These are phyloP conservation scores for Leccinum ochraceum DNA, from an alignment of 768 basidiomycete species.

Conservation along the genomic window DNA sequence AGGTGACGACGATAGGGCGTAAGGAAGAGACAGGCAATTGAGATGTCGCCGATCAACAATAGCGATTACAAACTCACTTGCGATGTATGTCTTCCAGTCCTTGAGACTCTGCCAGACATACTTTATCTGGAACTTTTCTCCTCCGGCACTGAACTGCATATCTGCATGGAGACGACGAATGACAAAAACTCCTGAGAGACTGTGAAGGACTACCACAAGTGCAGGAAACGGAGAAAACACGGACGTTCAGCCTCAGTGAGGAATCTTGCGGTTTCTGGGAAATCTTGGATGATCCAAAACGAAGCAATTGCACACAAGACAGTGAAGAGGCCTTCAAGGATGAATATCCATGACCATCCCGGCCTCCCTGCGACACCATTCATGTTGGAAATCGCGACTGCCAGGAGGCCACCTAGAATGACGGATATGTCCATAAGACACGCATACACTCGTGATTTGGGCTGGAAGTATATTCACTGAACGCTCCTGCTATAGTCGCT, in stretches of 20 bases:
- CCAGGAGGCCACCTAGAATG: conserved; percentile 56
- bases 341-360: conserved; percentile 75
- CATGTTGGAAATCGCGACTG: conserved; percentile 70
- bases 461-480: conserved; percentile 46
- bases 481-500: conserved; percentile 76
- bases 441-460: background rate
- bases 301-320: conserved; percentile 57
- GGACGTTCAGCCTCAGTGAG: conserved; percentile 61
- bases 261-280: conserved; percentile 75
- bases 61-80: conserved; percentile 45
- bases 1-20: background rate
- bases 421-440: background rate
- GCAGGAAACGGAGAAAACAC: conserved; percentile 14
- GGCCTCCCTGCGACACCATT: conserved; percentile 62
- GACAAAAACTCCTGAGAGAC: conserved; percentile 53
- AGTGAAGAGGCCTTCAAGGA: conserved; percentile 72
- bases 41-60: conserved; percentile 6
- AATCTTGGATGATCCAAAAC: conserved; percentile 77
- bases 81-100: conserved; percentile 76
- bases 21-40: background rate
- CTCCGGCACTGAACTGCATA: conserved; percentile 63
- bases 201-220: background rate
- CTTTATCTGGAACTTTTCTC: conserved; percentile 51
- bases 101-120: conserved; percentile 60
- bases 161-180: conserved; percentile 66